Base-by-base conservation (phyloP, 164 flowering plant genomes). In the Chloranthus sessilifolius region DNA sequence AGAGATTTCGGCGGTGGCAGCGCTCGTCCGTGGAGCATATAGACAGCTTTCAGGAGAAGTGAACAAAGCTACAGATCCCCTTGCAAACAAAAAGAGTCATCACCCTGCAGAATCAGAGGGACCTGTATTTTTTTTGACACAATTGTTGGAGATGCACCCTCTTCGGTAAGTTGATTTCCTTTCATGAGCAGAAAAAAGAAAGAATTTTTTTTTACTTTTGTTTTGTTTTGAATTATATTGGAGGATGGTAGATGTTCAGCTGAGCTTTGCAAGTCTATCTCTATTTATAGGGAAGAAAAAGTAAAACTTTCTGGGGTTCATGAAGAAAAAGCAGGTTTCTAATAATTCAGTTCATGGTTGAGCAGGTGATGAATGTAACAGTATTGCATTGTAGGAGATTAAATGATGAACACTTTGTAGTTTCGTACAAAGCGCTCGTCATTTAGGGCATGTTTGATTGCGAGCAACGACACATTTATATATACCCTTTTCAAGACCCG, bases 1-100 rank as follows among this genome's bases (percentile, higher is more conserved):
- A 74, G 88, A 55, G 81, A 86, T 43, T 70, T 67, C 19, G 73
- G 87, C n/a, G 71, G 81, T 22, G n/a, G n/a, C n/a, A n/a, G n/a
- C n/a, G 76, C 83, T 17, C 83, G 89, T 4, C 16, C 81, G 0
- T 78, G 87, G 85, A 71, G 64, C 70, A 76, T 56, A 64, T 36
- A 10, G 28, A 48, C 50, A 5, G n/a, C n/a, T n/a, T n/a, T 21
- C 23, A 50, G 7, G 25, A 11, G 17, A 31, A 15, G 36, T 12
- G 37, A 15, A n/a, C 6, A n/a, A 11, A 12, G 4, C 30, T 43
- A n/a, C 34, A 39, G 10, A 26, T 4, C 20, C 36, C 7, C 50
- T 28, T 4, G n/a, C n/a, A n/a, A n/a, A n/a, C n/a, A n/a, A 11
- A 21, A 6, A 23, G 34, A 9, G 31, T 12, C 19, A 15, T 28